Percentiles rank a stretch among this genome's conserved stretches.
Evolutionary conservation across 2,329 filamentous ascomycete species (phyloP).

Genomic region (Lasiodiplodia theobromae): DNA sequence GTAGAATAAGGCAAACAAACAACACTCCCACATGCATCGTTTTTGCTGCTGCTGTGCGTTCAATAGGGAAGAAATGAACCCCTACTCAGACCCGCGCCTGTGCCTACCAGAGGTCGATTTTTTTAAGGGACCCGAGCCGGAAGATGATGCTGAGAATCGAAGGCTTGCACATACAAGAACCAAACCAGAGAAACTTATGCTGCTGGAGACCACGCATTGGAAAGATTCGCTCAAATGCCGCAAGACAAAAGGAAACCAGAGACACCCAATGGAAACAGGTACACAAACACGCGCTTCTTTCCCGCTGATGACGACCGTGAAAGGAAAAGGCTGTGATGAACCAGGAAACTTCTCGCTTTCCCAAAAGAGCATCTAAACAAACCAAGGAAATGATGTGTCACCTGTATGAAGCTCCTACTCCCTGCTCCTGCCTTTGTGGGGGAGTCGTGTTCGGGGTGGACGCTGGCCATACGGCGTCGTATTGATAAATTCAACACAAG

Average conservation of each 20-base stretch:
- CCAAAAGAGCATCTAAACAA: constrained; percentile 21
- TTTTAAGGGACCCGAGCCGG: constrained; percentile 1
- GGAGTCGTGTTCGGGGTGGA: constrained; percentile 8
- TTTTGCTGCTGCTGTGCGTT: constrained; percentile 12
- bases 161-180: constrained; percentile 8
- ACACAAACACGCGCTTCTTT: constrained; percentile 27
- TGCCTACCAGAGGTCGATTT: constrained; percentile 11
- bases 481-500: background rate
- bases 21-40: constrained; percentile 9
- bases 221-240: constrained; percentile 30
- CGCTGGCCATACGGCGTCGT: background rate
- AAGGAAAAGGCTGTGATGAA: constrained; percentile 3
- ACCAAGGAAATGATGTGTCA: constrained; percentile 13
- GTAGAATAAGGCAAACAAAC: constrained; percentile 19
- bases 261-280: constrained; percentile 24
- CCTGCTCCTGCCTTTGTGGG: constrained; percentile 22
- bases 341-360: background rate
- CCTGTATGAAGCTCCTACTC: background rate
- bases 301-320: constrained; percentile 14
- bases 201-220: background rate
- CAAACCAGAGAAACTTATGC: constrained; percentile 18
- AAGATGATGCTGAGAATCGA: constrained; percentile 21
- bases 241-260: constrained; percentile 2
- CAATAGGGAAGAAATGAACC: constrained; percentile 5
- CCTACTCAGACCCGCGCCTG: background rate